Evolutionary conservation across 257 asterid genomes (phyloP), one percentile per base, ranked within the genome.

Genomic region (Jasminum sambac): DNA sequence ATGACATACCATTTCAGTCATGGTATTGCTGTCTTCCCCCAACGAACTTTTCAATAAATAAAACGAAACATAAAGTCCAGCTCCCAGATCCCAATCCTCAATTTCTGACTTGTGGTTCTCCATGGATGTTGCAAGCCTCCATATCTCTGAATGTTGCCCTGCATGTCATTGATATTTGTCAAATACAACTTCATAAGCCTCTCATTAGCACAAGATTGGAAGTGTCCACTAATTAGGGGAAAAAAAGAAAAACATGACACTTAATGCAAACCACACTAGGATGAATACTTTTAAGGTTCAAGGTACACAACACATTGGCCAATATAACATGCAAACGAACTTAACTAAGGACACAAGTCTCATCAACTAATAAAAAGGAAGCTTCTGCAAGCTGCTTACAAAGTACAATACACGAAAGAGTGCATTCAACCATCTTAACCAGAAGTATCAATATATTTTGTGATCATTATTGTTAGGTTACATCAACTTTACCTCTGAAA

Each of bases 41-140:
- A 93, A 77, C 41, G 97, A 87, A 77, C 81, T 84, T 69, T 80
- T 84, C 72, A 89, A 79, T 37, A 76, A 48, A 73, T 88, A 91
- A 85, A 81, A 95, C 8, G 96, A 89, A 65, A 89, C 77, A 78
- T 86, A 95, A 74, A 95, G 68, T 79, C 97, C 99, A 73, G 96
- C 97, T 68, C 99, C 98, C 42, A 94, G 84, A 77, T 94, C 97
- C 96, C 96, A 94, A 69, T 91, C 89, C 84, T 91, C 97, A 68
- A 89, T 94, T 87, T 91, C 96, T 61, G 92, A 85, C 76, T 84
- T 91, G 75, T 84, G 80, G 73, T 76, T 91, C 79, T 89, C 97
- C 98, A 95, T 89, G 77, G 86, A 72, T 23, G 86, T 86, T 39
- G 86, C 88, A 64, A 91, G 76, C 81, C 79, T 82, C 98, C 98